These are phyloP conservation scores for Arabidopsis lyrata DNA, from an alignment of 441 rosid genomes.

Conservation along the genomic window DNA sequence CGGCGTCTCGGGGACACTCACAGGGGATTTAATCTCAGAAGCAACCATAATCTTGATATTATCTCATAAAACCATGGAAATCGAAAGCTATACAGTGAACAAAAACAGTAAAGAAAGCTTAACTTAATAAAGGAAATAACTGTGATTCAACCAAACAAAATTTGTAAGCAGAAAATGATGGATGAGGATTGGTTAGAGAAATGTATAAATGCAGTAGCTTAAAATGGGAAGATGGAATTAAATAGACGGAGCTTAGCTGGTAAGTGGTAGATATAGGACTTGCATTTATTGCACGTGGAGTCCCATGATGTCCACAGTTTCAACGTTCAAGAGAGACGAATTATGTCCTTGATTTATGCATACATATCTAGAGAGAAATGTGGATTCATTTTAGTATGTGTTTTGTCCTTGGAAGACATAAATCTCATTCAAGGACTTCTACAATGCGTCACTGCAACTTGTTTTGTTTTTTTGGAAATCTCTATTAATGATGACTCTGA, in stretches of 20 bases:
- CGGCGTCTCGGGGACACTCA: constrained; percentile 50
- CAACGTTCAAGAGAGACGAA: constrained; percentile 26
- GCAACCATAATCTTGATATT: constrained; percentile 51
- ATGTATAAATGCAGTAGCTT: constrained; percentile 44
- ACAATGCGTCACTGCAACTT: constrained; percentile 31
- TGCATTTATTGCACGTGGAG: constrained; percentile 46
- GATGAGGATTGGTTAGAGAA: constrained; percentile 43
- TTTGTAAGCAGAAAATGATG: constrained; percentile 32
- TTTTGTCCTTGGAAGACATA: constrained; percentile 31
- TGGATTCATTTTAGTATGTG: background rate
- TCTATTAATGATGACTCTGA: constrained; percentile 38
- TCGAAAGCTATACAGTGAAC: background rate
- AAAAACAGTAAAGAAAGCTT: constrained; percentile 12
- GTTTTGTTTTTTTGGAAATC: constrained; percentile 20
- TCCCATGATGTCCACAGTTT: constrained; percentile 29
- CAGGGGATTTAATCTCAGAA: constrained; percentile 73
- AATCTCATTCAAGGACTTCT: constrained; percentile 20
- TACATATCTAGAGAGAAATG: background rate
- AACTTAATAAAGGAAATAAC: background rate
- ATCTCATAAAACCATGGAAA: constrained; percentile 33
- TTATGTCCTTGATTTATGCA: constrained; percentile 9
- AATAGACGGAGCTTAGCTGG: constrained; percentile 46
- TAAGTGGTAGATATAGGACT: constrained; percentile 41
- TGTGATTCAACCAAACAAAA: constrained; percentile 18
- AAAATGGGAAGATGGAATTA: constrained; percentile 37